Evolutionary conservation across 139 green algal genomes (phyloP).

Genomic region (Choricystis sp.): DNA sequence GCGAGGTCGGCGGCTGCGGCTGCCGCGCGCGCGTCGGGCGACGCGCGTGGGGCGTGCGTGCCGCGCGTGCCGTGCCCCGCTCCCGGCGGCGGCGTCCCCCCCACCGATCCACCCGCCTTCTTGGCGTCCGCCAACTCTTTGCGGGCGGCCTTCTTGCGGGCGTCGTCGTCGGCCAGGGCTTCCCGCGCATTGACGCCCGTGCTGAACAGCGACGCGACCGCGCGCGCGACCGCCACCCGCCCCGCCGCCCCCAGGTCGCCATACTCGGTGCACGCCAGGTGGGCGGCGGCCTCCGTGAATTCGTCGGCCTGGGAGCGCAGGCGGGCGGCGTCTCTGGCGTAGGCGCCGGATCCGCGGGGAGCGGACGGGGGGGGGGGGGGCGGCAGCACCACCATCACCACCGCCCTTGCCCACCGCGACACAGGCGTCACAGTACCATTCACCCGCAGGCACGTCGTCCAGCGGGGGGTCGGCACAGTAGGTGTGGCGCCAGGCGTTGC

Average conservation of each 20-base stretch:
- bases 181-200: background rate
- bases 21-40: background rate
- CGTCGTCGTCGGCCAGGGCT: background rate
- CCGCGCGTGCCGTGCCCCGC: background rate
- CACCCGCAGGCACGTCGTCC: background rate
- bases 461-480: background rate
- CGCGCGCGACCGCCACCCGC: background rate
- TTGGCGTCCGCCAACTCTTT: background rate
- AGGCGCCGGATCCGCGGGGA: too few relatives aligned
- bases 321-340: background rate
- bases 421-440: background rate
- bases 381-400: too few relatives aligned
- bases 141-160: too few relatives aligned
- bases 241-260: background rate
- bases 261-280: background rate
- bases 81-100: too few relatives aligned
- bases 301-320: background rate
- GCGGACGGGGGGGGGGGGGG: too few relatives aligned
- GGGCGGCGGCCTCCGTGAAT: background rate
- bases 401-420: background rate
- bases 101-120: too few relatives aligned
- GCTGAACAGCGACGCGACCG: background rate
- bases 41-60: background rate
- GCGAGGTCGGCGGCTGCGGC: background rate
- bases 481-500: background rate